phyloP scores from a whole-genome alignment of 495 filamentous ascomycete genomes.

The Penicillium verhagenii region DNA sequence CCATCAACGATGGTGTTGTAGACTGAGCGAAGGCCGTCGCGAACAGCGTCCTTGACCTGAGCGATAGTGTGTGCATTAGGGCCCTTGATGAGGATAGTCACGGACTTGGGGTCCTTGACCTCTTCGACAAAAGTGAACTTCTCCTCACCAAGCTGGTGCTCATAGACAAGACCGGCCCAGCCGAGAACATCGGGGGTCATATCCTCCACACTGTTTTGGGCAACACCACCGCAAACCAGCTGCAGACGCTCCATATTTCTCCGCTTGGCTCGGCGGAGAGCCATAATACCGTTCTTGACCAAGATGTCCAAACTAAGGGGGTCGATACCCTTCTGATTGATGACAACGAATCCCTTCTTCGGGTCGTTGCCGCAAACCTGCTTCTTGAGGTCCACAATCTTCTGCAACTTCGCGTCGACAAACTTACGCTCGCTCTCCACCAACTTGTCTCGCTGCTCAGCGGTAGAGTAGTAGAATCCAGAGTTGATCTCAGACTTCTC shows the following conservation, averaged over 20 bases:
- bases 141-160: slow-evolving; percentile 96
- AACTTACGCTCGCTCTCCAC: slow-evolving; percentile 96
- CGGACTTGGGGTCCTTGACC: slow-evolving; percentile 97
- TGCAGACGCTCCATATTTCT: slow-evolving; percentile 99
- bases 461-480: slow-evolving; percentile 96
- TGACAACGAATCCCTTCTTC: slow-evolving; percentile 95
- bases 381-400: slow-evolving; percentile 98
- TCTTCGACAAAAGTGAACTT: slow-evolving; percentile 99
- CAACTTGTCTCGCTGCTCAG: slow-evolving; percentile 93
- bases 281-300: slow-evolving; percentile 96
- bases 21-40: slow-evolving; percentile 89
- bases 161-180: slow-evolving; percentile 95
- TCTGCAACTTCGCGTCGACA: slow-evolving; percentile 93
- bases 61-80: slow-evolving; percentile 95
- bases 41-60: slow-evolving; percentile 95
- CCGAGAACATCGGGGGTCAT: slow-evolving; percentile 84
- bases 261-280: slow-evolving; percentile 89
- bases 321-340: slow-evolving; percentile 99
- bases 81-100: slow-evolving; percentile 97
- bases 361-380: slow-evolving; percentile 91
- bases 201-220: slow-evolving; percentile 96
- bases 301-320: slow-evolving; percentile 91
- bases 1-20: slow-evolving; percentile 99
- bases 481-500: slow-evolving; percentile 99
- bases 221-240: slow-evolving; percentile 84